These are phyloP conservation scores for Xylaria scruposa DNA, from an alignment of 495 filamentous ascomycete species.

Conservation along the genomic window DNA sequence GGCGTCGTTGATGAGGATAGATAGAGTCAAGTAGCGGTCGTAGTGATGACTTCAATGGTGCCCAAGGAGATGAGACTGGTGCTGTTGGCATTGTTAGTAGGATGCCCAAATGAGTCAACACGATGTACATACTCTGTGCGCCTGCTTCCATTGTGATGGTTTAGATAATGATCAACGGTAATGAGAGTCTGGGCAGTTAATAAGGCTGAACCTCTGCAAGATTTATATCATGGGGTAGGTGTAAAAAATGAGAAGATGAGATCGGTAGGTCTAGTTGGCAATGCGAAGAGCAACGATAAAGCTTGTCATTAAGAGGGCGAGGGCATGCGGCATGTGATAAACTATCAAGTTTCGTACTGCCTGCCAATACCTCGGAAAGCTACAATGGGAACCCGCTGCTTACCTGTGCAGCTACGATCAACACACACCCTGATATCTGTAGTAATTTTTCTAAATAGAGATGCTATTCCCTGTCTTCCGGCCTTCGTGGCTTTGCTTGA, in stretches of 20 bases:
- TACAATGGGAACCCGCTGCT: slow-evolving; percentile 26
- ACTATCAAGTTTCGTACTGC: slow-evolving; percentile 10
- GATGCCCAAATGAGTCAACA: background rate
- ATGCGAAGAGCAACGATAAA: slow-evolving; percentile 2
- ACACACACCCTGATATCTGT: slow-evolving; percentile 8
- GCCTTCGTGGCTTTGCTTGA: slow-evolving; percentile 15
- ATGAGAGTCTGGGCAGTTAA: background rate
- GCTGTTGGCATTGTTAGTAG: slow-evolving; percentile 15
- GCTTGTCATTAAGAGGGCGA: slow-evolving; percentile 15
- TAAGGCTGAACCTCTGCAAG: slow-evolving; percentile 6
- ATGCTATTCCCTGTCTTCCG: slow-evolving; percentile 14
- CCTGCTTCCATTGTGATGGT: slow-evolving; percentile 17
- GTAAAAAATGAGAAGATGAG: background rate
- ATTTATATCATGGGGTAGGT: background rate
- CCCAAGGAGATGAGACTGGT: slow-evolving; percentile 26
- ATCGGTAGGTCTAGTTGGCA: background rate
- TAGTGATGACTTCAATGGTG: slow-evolving; percentile 23
- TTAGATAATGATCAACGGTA: background rate
- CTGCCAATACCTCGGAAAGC: slow-evolving; percentile 21
- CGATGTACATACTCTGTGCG: slow-evolving; percentile 4
- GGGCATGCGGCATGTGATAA: slow-evolving; percentile 23
- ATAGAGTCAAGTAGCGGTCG: slow-evolving; percentile 25
- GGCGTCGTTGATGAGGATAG: slow-evolving; percentile 25
- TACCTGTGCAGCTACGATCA: slow-evolving; percentile 22
- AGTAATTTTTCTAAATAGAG: slow-evolving; percentile 29